Evolutionary conservation across 805 yeast species (phyloP).

Genomic region (Kluyveromyces starmeri): DNA sequence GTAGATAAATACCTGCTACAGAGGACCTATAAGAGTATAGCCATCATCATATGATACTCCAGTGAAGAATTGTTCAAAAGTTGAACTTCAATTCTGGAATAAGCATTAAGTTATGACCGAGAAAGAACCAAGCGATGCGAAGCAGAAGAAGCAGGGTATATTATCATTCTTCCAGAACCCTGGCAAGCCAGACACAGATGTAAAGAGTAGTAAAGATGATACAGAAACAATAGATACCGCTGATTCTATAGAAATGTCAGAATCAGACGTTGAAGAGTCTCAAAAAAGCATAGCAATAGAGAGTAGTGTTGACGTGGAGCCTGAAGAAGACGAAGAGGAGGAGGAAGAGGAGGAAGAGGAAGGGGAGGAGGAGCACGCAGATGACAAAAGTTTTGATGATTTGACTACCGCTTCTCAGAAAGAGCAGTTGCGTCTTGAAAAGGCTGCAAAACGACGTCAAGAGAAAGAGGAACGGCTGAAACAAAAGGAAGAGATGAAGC

Average conservation of each 20-base stretch:
- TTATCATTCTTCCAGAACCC: conserved; percentile 19
- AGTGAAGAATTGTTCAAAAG: no score
- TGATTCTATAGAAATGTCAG: not conserved
- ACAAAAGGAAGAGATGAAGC: conserved; percentile 18
- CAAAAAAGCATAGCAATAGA: not conserved
- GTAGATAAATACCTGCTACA: no score
- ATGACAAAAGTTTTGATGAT: conserved; percentile 1
- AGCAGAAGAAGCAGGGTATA: conserved; percentile 12
- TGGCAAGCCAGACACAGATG: not conserved
- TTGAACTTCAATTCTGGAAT: no score
- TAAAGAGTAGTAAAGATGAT: not conserved
- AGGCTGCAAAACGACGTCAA: conserved; percentile 9
- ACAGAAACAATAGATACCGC: not conserved
- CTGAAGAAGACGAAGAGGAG: conserved; percentile 1
- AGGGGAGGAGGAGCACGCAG: not conserved
- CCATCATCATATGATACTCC: no score
- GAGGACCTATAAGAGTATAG: no score
- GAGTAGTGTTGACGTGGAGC: not conserved
- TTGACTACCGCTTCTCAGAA: not conserved
- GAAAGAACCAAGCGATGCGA: not conserved
- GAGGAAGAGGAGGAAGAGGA: not conserved
- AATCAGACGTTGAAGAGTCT: not conserved
- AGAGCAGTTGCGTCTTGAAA: conserved; percentile 5
- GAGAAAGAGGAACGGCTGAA: conserved; percentile 11
- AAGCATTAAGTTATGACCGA: not conserved